Evolutionary conservation across 345 rosid genomes (phyloP).

Genomic region (Clausena lansium): DNA sequence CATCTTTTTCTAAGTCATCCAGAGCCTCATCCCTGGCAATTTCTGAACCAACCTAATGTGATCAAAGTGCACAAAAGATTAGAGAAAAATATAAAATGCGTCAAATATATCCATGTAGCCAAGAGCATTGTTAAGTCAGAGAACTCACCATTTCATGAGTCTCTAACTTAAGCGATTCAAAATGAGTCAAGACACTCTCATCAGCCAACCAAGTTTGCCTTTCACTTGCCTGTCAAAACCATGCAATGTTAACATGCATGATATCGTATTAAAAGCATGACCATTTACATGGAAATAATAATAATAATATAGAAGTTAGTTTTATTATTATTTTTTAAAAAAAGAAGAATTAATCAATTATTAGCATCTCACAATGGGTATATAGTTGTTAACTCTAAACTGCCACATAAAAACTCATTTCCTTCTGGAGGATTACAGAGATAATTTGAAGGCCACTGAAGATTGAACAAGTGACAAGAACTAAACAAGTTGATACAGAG

Average conservation of each 20-base stretch:
- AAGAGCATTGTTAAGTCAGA: constrained; percentile 15
- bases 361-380: not conserved
- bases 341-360: not conserved
- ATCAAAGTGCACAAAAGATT: constrained; percentile 17
- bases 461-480: not conserved
- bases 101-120: constrained; percentile 8
- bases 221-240: constrained; percentile 52
- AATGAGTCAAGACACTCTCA: constrained; percentile 65
- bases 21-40: constrained; percentile 39
- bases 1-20: constrained; percentile 66
- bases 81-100: constrained; percentile 4
- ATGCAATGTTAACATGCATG: constrained; percentile 14
- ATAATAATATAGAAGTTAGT: not conserved
- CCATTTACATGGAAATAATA: not conserved
- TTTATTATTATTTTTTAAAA: no score
- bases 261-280: not conserved
- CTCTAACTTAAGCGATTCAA: constrained; percentile 66
- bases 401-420: constrained; percentile 1
- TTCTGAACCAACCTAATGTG: constrained; percentile 51
- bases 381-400: not conserved
- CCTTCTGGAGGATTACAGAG: not conserved
- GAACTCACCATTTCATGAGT: constrained; percentile 51
- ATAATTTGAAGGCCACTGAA: not conserved
- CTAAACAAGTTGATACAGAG: not conserved
- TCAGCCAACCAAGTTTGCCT: constrained; percentile 82